A percentile compares a stretch with the other conserved stretches of the same genome.
Evolutionary conservation across 805 yeast genomes (phyloP).

Genomic region (Ogataea philodendri): DNA sequence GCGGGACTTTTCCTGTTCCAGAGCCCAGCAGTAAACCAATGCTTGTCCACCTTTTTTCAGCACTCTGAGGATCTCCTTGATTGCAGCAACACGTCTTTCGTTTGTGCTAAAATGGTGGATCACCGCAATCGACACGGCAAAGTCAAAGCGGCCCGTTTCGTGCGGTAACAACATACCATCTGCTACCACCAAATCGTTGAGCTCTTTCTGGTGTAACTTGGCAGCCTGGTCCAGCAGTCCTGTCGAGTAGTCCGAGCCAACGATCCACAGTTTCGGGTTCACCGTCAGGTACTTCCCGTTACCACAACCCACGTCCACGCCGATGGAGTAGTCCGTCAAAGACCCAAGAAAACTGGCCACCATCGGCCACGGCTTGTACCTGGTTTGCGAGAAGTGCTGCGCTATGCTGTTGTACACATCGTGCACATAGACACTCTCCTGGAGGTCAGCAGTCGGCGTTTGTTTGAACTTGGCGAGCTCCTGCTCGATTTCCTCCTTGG

Average conservation of each 20-base stretch:
- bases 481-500: slow-evolving; percentile 26
- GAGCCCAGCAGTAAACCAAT: slow-evolving; percentile 92
- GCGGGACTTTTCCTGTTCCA: slow-evolving; percentile 84
- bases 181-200: slow-evolving; percentile 61
- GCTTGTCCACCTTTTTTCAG: slow-evolving; percentile 63
- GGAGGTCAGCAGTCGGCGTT: slow-evolving; percentile 44
- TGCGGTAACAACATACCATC: slow-evolving; percentile 76
- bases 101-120: slow-evolving; percentile 92
- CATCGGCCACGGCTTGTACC: slow-evolving; percentile 98
- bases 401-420: slow-evolving; percentile 93
- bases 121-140: slow-evolving; percentile 94
- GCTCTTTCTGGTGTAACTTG: slow-evolving; percentile 32
- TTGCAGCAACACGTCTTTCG: slow-evolving; percentile 75
- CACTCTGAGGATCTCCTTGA: slow-evolving; percentile 57
- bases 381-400: slow-evolving; percentile 84
- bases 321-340: slow-evolving; percentile 57
- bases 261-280: slow-evolving; percentile 61
- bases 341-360: slow-evolving; percentile 66
- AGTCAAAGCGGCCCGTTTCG: slow-evolving; percentile 49
- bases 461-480: slow-evolving; percentile 32
- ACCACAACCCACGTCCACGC: slow-evolving; percentile 96
- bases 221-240: slow-evolving; percentile 67
- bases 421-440: slow-evolving; percentile 82
- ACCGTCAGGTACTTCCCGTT: slow-evolving; percentile 87
- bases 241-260: slow-evolving; percentile 75